These are phyloP conservation scores for Phytophthora capsici DNA, from an alignment of 352 stramenopile genomes.

Conservation along the genomic window DNA sequence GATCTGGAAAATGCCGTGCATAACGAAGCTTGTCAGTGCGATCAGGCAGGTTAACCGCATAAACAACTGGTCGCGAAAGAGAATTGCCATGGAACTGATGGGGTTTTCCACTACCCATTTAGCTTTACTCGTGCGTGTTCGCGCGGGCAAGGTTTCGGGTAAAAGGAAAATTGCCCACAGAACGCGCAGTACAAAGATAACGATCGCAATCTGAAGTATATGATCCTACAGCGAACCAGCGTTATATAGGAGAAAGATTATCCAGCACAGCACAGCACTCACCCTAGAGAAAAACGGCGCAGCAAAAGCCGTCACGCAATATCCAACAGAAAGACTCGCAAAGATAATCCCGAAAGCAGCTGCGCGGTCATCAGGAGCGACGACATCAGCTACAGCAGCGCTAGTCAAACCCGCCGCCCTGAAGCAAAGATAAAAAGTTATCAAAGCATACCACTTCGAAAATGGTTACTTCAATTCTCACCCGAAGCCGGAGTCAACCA, in stretches of 20 bases:
- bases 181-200: conserved; percentile 57
- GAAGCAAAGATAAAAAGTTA: background rate
- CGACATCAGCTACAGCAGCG: conserved; percentile 66
- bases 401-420: conserved; percentile 66
- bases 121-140: conserved; percentile 39
- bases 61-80: conserved; percentile 70
- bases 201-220: conserved; percentile 52
- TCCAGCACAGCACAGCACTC: conserved; percentile 3
- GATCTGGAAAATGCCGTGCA: conserved; percentile 65
- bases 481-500: conserved; percentile 66
- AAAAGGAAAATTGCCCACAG: conserved; percentile 64
- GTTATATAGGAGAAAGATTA: background rate
- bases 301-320: conserved; percentile 57
- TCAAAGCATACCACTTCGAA: background rate
- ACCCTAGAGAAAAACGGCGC: conserved; percentile 63
- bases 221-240: conserved; percentile 39
- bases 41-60: conserved; percentile 71
- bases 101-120: conserved; percentile 57
- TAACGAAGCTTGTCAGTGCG: conserved; percentile 70
- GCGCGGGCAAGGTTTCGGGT: conserved; percentile 59
- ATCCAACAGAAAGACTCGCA: conserved; percentile 59
- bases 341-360: conserved; percentile 67
- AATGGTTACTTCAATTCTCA: conserved; percentile 22
- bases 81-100: conserved; percentile 66
- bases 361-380: conserved; percentile 57